Evolutionary conservation across 1,284 basidiomycete species (phyloP).

Genomic region (Inonotus hispidus): DNA sequence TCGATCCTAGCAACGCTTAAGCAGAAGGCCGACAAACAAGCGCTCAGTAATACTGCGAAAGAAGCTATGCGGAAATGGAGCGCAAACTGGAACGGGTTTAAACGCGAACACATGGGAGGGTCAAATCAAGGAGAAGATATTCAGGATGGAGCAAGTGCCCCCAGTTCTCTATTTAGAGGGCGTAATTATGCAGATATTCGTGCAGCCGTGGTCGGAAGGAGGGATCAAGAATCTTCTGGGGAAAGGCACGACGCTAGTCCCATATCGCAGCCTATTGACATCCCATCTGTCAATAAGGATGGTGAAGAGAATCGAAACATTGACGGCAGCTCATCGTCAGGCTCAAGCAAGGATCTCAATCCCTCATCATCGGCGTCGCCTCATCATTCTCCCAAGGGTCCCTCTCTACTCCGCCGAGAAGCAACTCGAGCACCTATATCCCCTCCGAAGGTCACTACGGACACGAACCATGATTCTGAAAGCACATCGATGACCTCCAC

Average conservation of each 20-base stretch:
- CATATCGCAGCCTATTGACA: constrained; percentile 14
- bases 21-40: constrained; percentile 78
- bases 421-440: constrained; percentile 12
- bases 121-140: constrained; percentile 35
- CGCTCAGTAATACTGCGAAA: constrained; percentile 72
- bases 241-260: not conserved
- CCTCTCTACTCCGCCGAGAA: constrained; percentile 15
- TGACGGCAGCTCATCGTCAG: not conserved
- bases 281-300: constrained; percentile 15
- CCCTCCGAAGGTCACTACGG: constrained; percentile 14
- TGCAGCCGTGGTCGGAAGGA: constrained; percentile 57
- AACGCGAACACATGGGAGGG: constrained; percentile 39
- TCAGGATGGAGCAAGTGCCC: constrained; percentile 38
- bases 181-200: constrained; percentile 67
- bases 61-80: constrained; percentile 88
- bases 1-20: constrained; percentile 71
- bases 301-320: constrained; percentile 22
- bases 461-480: constrained; percentile 6
- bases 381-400: constrained; percentile 3
- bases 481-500: not conserved
- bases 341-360: not conserved
- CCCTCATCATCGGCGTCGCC: constrained; percentile 6
- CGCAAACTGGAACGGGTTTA: constrained; percentile 65
- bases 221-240: constrained; percentile 22
- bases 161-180: constrained; percentile 28